phyloP scores from a whole-genome alignment of 495 filamentous ascomycete species.

The Saxophila tyrrhenica region DNA sequence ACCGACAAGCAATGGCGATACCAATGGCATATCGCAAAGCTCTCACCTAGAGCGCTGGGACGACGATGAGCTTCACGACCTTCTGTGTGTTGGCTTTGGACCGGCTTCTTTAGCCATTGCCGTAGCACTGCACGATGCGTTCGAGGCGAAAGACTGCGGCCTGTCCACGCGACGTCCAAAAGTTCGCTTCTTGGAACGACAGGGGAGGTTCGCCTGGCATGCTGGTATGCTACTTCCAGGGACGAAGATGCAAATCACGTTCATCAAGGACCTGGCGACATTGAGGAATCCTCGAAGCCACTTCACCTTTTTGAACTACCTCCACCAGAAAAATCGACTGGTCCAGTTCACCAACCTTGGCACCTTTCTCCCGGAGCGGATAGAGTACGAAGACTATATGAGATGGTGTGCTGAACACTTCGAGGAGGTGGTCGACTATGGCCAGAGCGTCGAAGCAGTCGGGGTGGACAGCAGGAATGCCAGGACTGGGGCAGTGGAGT shows the following conservation, averaged over 20 bases:
- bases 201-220: slow-evolving; percentile 80
- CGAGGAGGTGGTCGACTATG: slow-evolving; percentile 64
- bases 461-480: slow-evolving; percentile 27
- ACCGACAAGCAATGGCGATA: neutral
- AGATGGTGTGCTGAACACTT: slow-evolving; percentile 82
- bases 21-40: neutral
- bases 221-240: slow-evolving; percentile 88
- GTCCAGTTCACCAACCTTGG: slow-evolving; percentile 81
- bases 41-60: slow-evolving; percentile 30
- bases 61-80: slow-evolving; percentile 57
- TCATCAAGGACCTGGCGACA: slow-evolving; percentile 91
- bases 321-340: slow-evolving; percentile 65
- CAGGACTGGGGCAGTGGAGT: slow-evolving; percentile 34
- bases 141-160: slow-evolving; percentile 21
- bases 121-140: slow-evolving; percentile 69
- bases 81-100: slow-evolving; percentile 88
- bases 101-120: slow-evolving; percentile 89
- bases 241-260: slow-evolving; percentile 94
- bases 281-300: slow-evolving; percentile 75
- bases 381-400: slow-evolving; percentile 93
- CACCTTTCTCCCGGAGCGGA: slow-evolving; percentile 74
- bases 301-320: slow-evolving; percentile 94
- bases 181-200: slow-evolving; percentile 76
- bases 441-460: slow-evolving; percentile 61
- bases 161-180: slow-evolving; percentile 41